Conservation (phyloP, 306 rosid species). For the Ochetophila trinervis region DNA sequence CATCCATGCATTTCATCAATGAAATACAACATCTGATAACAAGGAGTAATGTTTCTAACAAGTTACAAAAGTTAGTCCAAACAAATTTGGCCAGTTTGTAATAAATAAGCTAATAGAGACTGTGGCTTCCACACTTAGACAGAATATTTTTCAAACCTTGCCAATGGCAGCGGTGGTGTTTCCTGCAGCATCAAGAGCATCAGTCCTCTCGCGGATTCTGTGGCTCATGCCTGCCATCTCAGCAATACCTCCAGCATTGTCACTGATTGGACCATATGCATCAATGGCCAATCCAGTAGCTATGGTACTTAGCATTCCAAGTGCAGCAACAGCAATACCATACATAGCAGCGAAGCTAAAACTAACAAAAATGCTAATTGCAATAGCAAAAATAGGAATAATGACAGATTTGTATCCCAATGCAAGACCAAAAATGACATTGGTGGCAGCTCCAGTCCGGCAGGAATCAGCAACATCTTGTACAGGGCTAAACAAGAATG, state of each 20-base stretch:
- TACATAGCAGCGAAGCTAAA: slow-evolving; percentile 98
- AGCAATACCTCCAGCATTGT: slow-evolving; percentile 98
- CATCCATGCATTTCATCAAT: no score
- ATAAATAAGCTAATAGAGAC: neutral
- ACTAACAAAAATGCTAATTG: slow-evolving; percentile 79
- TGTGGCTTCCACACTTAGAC: neutral
- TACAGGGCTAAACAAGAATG: slow-evolving; percentile 66
- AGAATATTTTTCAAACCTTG: slow-evolving; percentile 51
- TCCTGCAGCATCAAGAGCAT: slow-evolving; percentile 99
- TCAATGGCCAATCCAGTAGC: slow-evolving; percentile 97
- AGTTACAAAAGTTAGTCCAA: no score
- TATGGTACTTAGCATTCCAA: slow-evolving; percentile 94
- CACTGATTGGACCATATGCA: slow-evolving; percentile 98
- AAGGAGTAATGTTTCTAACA: no score
- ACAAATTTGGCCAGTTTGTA: no score
- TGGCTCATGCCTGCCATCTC: slow-evolving; percentile 99
- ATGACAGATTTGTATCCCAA: slow-evolving; percentile 99
- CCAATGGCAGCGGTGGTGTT: slow-evolving; percentile 98
- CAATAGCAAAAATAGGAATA: slow-evolving; percentile 94
- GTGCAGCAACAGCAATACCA: slow-evolving; percentile 96
- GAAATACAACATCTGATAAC: no score
- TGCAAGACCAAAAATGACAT: slow-evolving; percentile 95
- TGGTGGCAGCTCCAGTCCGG: slow-evolving; percentile 98
- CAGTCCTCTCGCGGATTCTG: slow-evolving; percentile 89
- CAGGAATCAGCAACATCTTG: slow-evolving; percentile 98